Evolutionary conservation across 768 basidiomycete species (phyloP), one percentile per base, ranked within the genome.

Genomic region (Cyclocybe aegerita): DNA sequence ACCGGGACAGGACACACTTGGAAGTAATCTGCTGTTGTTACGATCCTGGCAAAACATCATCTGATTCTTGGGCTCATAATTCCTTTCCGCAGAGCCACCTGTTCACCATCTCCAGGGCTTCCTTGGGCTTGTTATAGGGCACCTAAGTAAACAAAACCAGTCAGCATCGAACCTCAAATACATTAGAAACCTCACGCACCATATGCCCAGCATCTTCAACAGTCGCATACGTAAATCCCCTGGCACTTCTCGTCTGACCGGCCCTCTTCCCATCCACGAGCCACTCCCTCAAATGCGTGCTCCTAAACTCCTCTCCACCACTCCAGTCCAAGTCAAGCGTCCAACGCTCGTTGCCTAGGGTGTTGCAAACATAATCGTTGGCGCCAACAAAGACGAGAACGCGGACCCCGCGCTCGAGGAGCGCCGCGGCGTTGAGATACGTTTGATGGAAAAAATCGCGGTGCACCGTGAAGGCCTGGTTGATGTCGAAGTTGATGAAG

Each of bases 351-450:
- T 91, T 91, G 4, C 84, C 86, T 23, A 88, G 68, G 76, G 82
- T 85, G 62, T 89, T 89, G 65, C 88, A 90, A 46, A 83, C 83
- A 82, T 82, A 88, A 56, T 88, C 86, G 50, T 85, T 83, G 31
- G 74, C 75, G 6, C 86, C 59, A 1, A 83, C 83, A 55, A 88
- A 90, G 47, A 86, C 80, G 30, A 93, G 74, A 12, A 85, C 79
- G 2, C 79, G 75, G 23, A 93, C 70, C 0, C 82, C 83, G 14
- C 86, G 80, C 52, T 92, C 89, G 12, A 93, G 79, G 34, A 93
- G 76, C 0, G 75, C 78, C 1, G 80, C 75, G 54, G 88, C 74
- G 64, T 88, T 82, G 65, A 80, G 62, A 58, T 80, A 66, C 44
- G 82, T 73, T 38, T 76, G 72, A 34, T 73, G 73, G 31, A 61